Conservation (phyloP, 768 basidiomycete species). For the Termitomyces bulborhizus region DNA sequence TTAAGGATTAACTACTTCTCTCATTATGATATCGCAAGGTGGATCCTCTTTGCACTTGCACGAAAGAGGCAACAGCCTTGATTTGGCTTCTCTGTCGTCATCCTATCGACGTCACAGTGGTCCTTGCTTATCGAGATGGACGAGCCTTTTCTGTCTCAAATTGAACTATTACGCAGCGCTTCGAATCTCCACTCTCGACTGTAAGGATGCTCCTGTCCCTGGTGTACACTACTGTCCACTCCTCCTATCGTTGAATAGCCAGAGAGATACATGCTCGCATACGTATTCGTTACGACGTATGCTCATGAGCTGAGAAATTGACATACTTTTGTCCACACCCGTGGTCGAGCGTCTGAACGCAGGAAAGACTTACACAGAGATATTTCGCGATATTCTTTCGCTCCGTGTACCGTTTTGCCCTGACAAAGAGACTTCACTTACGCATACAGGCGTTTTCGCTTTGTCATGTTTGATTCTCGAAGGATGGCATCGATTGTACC, state of each 20-base stretch:
- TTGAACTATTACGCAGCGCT: background rate
- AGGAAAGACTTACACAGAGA: background rate
- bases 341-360: background rate
- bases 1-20: background rate
- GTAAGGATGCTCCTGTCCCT: background rate
- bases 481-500: background rate
- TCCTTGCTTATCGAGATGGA: background rate
- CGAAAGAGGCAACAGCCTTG: background rate
- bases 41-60: background rate
- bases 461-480: background rate
- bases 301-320: background rate
- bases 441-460: background rate
- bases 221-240: background rate
- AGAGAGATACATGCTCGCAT: background rate
- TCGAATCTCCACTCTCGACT: background rate
- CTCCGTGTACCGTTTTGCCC: background rate
- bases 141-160: background rate
- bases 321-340: background rate
- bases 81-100: background rate
- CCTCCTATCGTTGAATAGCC: background rate
- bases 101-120: background rate
- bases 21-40: background rate
- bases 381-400: conserved; percentile 1
- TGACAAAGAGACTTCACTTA: background rate
- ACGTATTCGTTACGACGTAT: conserved; percentile 3